A percentile compares a stretch with the other conserved stretches of the same genome.
Conservation (phyloP, 208 protist genomes). For the Trypanosoma platydactyli region DNA sequence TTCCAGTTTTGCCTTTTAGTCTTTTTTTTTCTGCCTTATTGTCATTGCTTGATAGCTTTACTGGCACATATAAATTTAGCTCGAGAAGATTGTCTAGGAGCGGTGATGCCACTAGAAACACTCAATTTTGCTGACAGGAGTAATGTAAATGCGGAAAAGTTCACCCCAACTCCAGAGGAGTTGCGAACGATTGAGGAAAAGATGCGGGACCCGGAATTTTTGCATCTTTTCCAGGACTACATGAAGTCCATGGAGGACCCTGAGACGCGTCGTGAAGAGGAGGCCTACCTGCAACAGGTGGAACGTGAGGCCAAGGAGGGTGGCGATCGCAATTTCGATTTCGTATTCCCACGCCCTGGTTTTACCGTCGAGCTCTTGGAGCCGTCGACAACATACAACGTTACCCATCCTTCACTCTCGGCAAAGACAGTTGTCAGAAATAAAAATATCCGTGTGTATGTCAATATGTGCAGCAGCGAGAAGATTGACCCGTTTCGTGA, state of each 20-base stretch:
- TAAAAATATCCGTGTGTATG: conserved; percentile 34
- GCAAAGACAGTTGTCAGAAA: conserved; percentile 5
- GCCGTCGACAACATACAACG: conserved; percentile 41
- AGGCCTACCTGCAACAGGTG: conserved; percentile 88
- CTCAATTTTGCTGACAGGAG: conserved; percentile 44
- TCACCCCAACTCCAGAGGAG: conserved; percentile 77
- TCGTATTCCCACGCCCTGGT: conserved; percentile 77
- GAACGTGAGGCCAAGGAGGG: conserved; percentile 79
- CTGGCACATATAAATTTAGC: neutral
- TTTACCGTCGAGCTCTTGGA: conserved; percentile 87
- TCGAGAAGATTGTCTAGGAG: neutral
- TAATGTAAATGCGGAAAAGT: conserved; percentile 32
- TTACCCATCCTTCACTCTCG: conserved; percentile 14
- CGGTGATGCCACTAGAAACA: conserved; percentile 65
- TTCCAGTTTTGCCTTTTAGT: neutral
- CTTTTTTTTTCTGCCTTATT: neutral
- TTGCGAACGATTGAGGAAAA: conserved; percentile 71
- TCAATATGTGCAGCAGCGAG: conserved; percentile 84
- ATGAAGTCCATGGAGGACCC: conserved; percentile 87
- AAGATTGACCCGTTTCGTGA: conserved; percentile 80
- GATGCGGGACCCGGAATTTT: conserved; percentile 91
- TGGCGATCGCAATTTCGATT: conserved; percentile 91
- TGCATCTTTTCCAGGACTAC: conserved; percentile 87
- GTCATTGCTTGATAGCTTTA: neutral
- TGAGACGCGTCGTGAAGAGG: conserved; percentile 82